A percentile compares a stretch with the other conserved stretches of the same genome.
Evolutionary conservation across 1,139 yeast species (phyloP).

Genomic region (Kodamaea ohmeri): DNA sequence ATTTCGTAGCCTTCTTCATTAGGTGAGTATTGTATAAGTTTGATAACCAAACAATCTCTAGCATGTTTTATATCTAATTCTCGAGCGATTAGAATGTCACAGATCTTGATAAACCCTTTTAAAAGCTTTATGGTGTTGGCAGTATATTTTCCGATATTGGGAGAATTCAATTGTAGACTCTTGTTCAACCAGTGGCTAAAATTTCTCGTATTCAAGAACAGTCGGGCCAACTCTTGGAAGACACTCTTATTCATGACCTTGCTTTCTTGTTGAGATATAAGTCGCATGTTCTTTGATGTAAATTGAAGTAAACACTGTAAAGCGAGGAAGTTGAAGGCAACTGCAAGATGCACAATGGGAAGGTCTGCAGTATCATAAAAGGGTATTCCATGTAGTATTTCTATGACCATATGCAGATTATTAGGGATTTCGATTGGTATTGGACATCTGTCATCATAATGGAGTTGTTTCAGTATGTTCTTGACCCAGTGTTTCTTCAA

Average conservation of each 20-base stretch:
- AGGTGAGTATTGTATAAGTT: constrained; percentile 9
- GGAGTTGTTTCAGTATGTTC: not conserved
- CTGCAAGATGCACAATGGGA: constrained; percentile 21
- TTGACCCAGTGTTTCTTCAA: constrained; percentile 13
- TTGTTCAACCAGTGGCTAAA: constrained; percentile 26
- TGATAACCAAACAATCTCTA: constrained; percentile 12
- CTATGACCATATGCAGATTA: not conserved
- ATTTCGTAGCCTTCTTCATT: constrained; percentile 1
- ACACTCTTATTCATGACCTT: constrained; percentile 12
- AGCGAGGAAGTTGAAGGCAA: constrained; percentile 33
- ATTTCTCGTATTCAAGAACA: constrained; percentile 23
- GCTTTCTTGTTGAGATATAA: constrained; percentile 14
- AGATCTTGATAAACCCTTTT: constrained; percentile 25
- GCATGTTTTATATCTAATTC: constrained; percentile 3
- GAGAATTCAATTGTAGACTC: constrained; percentile 13
- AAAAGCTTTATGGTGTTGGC: constrained; percentile 24
- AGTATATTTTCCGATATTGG: constrained; percentile 13
- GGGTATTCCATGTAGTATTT: constrained; percentile 6
- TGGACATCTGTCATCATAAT: not conserved
- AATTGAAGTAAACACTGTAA: constrained; percentile 32
- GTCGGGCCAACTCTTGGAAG: constrained; percentile 17
- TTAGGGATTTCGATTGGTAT: not conserved
- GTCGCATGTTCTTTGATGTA: constrained; percentile 21
- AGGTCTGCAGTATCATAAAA: constrained; percentile 8
- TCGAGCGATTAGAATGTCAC: constrained; percentile 11